Evolutionary conservation across 371 early-diverging fungal species (phyloP).

Genomic region (Batrachochytrium dendrobatidis): DNA sequence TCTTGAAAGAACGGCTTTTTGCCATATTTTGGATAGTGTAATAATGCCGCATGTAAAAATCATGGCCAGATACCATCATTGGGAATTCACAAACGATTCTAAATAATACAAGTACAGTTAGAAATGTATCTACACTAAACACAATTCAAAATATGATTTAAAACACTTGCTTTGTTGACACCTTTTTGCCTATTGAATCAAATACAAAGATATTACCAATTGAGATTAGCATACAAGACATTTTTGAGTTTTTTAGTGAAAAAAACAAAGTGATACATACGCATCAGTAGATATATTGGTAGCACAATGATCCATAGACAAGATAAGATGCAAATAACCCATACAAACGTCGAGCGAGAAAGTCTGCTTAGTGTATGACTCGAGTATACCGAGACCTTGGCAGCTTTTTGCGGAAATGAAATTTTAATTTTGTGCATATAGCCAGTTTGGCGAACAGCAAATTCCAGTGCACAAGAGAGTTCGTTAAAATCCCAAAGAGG

Average conservation of each 20-base stretch:
- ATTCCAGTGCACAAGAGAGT: background rate
- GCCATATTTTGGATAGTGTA: background rate
- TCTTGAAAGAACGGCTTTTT: too few species aligned
- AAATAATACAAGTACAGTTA: too few species aligned
- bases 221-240: too few species aligned
- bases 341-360: background rate
- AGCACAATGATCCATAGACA: slow-evolving; percentile 9
- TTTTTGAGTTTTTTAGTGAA: background rate
- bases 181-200: background rate
- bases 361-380: background rate
- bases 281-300: background rate
- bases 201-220: too few species aligned
- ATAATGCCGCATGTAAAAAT: background rate
- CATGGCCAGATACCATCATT: background rate
- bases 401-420: background rate
- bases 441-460: slow-evolving; percentile 1
- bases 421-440: background rate
- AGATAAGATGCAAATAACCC: background rate
- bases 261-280: slow-evolving; percentile 3
- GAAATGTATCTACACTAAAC: too few species aligned
- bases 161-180: background rate
- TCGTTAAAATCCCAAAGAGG: slow-evolving; percentile 2
- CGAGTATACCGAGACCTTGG: slow-evolving; percentile 7
- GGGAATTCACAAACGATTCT: slow-evolving; percentile 1
- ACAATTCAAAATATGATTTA: too few species aligned